Evolutionary conservation across 2,329 filamentous ascomycete genomes (phyloP).

Genomic region (Cladophialophora chaetospira): DNA sequence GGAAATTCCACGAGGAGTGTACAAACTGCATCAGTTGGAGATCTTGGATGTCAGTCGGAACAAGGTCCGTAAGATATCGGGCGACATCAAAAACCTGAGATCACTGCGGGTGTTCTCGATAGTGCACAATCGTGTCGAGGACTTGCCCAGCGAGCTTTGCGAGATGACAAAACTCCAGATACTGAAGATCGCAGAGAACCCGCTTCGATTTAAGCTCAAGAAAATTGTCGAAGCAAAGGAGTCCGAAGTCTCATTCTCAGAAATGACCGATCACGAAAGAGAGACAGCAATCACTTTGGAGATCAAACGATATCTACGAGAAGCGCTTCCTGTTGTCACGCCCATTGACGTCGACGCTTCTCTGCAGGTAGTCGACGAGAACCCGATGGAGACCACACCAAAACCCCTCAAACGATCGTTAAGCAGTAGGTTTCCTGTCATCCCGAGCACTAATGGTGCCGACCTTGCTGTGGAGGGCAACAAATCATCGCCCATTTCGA

Average conservation of each 20-base stretch:
- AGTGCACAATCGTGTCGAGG: constrained; percentile 81
- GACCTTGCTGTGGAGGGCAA: constrained; percentile 23
- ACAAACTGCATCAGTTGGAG: constrained; percentile 81
- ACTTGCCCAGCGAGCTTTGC: constrained; percentile 78
- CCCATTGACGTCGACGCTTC: constrained; percentile 48
- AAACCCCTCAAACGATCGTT: constrained; percentile 63
- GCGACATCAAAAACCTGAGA: constrained; percentile 75
- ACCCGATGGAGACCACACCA: constrained; percentile 69
- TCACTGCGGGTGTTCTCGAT: constrained; percentile 88
- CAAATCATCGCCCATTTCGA: constrained; percentile 28
- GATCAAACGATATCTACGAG: constrained; percentile 60
- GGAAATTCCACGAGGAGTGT: constrained; percentile 70
- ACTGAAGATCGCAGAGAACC: constrained; percentile 86
- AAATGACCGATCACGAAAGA: constrained; percentile 60
- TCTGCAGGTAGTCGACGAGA: constrained; percentile 62
- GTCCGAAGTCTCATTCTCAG: constrained; percentile 60
- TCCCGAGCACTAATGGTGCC: constrained; percentile 65
- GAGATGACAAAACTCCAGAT: constrained; percentile 89
- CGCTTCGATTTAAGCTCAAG: constrained; percentile 75
- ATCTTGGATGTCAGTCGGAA: constrained; percentile 92
- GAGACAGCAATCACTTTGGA: constrained; percentile 62
- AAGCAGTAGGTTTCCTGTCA: constrained; percentile 62
- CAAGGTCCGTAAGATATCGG: constrained; percentile 74
- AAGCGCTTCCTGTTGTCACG: constrained; percentile 43
- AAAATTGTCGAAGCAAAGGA: constrained; percentile 68